Conservation (phyloP, 805 yeast species). For the Ogataea trehalophila region DNA sequence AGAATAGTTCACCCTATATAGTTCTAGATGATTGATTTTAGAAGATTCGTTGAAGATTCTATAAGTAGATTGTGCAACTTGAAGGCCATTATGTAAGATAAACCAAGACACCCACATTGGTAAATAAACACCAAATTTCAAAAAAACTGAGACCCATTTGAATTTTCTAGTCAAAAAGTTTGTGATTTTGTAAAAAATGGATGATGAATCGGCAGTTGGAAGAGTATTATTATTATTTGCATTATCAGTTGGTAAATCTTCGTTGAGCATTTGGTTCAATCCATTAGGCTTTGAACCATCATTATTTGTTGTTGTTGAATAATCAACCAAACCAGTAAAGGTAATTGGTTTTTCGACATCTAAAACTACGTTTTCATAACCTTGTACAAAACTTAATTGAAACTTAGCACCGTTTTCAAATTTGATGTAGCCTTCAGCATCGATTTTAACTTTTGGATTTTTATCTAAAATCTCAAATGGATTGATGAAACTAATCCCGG, state of each 20-base stretch:
- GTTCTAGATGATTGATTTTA: conserved; percentile 19
- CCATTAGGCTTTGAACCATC: conserved; percentile 3
- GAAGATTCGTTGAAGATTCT: conserved; percentile 29
- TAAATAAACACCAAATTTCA: conserved; percentile 44
- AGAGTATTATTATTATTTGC: background rate
- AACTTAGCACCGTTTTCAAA: conserved; percentile 32
- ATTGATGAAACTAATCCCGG: conserved; percentile 60
- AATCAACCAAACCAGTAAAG: conserved; percentile 21
- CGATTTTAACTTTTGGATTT: conserved; percentile 31
- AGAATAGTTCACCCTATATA: conserved; percentile 1
- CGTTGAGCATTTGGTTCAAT: conserved; percentile 15
- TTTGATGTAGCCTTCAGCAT: conserved; percentile 40
- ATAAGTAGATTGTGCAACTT: conserved; percentile 30
- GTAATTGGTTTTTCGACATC: conserved; percentile 44
- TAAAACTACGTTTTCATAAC: conserved; percentile 54
- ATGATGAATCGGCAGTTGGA: background rate
- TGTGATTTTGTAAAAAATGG: conserved; percentile 1
- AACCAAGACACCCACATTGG: conserved; percentile 66
- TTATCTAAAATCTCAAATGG: conserved; percentile 45
- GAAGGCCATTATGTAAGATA: conserved; percentile 36
- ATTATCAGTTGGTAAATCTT: conserved; percentile 18
- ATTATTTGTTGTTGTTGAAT: background rate
- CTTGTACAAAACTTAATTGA: conserved; percentile 40
- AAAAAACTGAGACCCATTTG: conserved; percentile 44
- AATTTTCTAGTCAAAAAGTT: conserved; percentile 28